These are phyloP conservation scores for Tulasnella sp. DNA, from an alignment of 768 basidiomycete species.

Conservation along the genomic window DNA sequence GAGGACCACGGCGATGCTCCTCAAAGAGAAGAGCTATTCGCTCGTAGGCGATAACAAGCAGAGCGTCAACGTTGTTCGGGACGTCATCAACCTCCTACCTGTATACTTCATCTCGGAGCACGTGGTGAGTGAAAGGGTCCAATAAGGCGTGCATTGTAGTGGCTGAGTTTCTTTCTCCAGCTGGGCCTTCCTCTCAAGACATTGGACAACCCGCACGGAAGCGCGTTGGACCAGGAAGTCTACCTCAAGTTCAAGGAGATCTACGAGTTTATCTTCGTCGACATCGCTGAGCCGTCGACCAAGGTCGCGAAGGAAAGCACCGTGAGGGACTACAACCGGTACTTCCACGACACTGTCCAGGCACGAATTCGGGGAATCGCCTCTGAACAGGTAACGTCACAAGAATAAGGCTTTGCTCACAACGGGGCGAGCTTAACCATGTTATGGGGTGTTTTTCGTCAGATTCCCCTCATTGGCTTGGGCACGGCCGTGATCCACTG, in stretches of 20 bases:
- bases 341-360: conserved; percentile 4
- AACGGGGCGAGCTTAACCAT: neutral
- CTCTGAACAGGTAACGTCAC: neutral
- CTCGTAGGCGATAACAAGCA: conserved; percentile 58
- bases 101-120: no score
- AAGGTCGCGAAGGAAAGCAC: no score
- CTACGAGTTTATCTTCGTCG: no score
- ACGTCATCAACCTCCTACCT: no score
- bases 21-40: conserved; percentile 52
- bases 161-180: neutral
- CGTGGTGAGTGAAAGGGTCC: conserved; percentile 48
- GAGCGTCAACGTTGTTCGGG: no score
- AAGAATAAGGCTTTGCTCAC: neutral
- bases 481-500: conserved; percentile 60
- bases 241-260: no score
- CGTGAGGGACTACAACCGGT: conserved; percentile 46
- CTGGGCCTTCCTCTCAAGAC: conserved; percentile 32
- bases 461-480: conserved; percentile 82
- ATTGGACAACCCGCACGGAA: conserved; percentile 23
- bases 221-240: no score
- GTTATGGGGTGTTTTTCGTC: conserved; percentile 46
- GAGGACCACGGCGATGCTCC: conserved; percentile 56
- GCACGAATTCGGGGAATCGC: no score
- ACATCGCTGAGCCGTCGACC: no score
- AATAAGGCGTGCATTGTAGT: neutral